These are phyloP conservation scores for Acanthamoeba castellanii DNA, from an alignment of 208 protist genomes.

Conservation along the genomic window DNA sequence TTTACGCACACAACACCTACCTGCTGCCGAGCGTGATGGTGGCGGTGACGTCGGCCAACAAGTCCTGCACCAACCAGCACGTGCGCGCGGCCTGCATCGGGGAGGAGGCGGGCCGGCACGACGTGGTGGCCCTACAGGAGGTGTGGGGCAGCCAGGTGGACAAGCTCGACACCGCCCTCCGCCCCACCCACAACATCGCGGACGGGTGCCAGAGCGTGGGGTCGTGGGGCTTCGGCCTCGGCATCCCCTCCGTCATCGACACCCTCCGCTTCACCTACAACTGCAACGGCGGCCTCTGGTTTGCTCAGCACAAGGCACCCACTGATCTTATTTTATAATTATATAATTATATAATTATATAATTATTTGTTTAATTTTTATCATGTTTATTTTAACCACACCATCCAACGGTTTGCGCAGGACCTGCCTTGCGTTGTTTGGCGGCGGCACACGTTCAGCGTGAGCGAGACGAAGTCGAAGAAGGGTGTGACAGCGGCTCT, in stretches of 20 bases:
- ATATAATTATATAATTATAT: not conserved
- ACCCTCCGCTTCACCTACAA: constrained; percentile 37
- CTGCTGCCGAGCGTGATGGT: constrained; percentile 9
- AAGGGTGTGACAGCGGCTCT: constrained; percentile 27
- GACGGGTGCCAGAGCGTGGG: constrained; percentile 15
- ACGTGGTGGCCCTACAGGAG: constrained; percentile 34
- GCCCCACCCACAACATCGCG: not conserved
- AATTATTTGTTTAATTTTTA: not conserved
- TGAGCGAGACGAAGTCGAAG: constrained; percentile 37
- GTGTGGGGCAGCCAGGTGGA: constrained; percentile 48
- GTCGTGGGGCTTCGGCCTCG: not conserved
- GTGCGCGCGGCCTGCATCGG: not conserved
- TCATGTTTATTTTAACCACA: not conserved
- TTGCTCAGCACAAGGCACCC: constrained; percentile 8
- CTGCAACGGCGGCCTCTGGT: constrained; percentile 27
- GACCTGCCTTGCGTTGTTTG: not conserved
- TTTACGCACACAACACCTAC: constrained; percentile 23
- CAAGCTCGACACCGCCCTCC: constrained; percentile 15
- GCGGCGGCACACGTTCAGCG: constrained; percentile 20
- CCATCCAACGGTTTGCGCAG: no score
- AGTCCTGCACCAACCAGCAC: constrained; percentile 60
- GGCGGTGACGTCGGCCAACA: constrained; percentile 2
- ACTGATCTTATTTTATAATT: not conserved
- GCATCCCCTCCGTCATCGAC: not conserved
- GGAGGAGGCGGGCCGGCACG: not conserved